Evolutionary conservation across 2,329 filamentous ascomycete genomes (phyloP), one percentile per base, ranked within the genome.

Genomic region (Graphilbum fragrans): DNA sequence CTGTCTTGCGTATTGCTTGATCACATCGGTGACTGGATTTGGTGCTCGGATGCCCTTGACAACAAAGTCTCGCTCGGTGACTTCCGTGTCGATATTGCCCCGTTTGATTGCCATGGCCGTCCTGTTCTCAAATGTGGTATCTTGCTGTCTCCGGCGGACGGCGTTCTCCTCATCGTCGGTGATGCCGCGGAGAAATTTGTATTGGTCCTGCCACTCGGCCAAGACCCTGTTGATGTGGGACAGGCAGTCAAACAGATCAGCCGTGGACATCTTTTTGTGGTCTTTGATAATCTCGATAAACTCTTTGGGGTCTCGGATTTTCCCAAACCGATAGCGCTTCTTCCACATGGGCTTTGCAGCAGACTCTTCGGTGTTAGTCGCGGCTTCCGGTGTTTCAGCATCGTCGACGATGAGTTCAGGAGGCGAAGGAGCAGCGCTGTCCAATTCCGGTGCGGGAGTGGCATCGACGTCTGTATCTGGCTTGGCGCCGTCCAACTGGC

Each of bases 161-260:
- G 72, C 63, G 47, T 77, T 77, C 47, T 77, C 73, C 39, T 74
- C 66, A 46, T 77, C 72, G 40, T 77, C 72, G 2, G 73, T 66
- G 12, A 70, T 54, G 42, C 65, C 67, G 27, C 64, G 64, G 2
- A 73, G 55, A 2, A 63, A 58, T n/a, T 60, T 62, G 58, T 64
- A 77, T 50, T 79, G 74, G 2, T 62, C 53, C 48, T 78, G 69
- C 63, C 69, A 76, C 18, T 66, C 58, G n/a, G 60, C 54, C 39
- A 78, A 50, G 3, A 63, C 61, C 20, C 64, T 49, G 44, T 67
- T 69, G 40, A 66, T 58, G 22, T 64, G 61, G 10, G 66, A 61
- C 5, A 73, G 49, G 8, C 63, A 54, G 23, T 60, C 55, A 31
- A 63, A 67, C 8, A 77, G 55, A 16, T 72, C 66, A 5, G 58